Evolutionary conservation across 345 rosid species (phyloP), one percentile per base, ranked within the genome.

Genomic region (Cardamine resedifolia): DNA sequence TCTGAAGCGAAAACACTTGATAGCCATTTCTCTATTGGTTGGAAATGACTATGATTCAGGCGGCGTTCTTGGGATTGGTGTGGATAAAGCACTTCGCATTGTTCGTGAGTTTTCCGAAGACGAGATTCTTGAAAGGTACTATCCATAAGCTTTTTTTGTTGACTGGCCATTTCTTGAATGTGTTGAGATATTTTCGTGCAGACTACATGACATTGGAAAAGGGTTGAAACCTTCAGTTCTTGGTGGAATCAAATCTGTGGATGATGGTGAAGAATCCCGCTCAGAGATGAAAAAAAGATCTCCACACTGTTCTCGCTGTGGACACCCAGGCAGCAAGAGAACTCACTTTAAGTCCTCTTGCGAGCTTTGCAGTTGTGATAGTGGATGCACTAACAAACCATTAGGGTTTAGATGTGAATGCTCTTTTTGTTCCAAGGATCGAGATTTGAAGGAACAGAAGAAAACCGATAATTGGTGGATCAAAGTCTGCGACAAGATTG

Each of bases 281-380:
- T 74, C 82, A 33, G 77, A 80, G 70, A 82, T 60, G 76, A 74
- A 65, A 16, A 74, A 47, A 34, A 83, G 82, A 79, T 47, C 68
- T 71, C 79, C 88, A 77, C 99, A 95, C 77, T 91, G 98, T 64
- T 87, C 96, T 52, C 80, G 85, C 56, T 90, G 99, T 81, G 98
- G 99, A 68, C 99, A 95, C 80, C 94, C 90, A 2, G 92, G 96
- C 23, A 86, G 75, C 77, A 90, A 87, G 78, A 86, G 66, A 77
- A 79, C 64, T 27, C 99, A 95, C 79, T 68, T 79, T 31, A 86
- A 81, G 81, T 72, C 81, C 49, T 85, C 85, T 61, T 95, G 99
- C 66, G 80, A 84, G 74, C 73, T 76, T 63, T 95, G 99, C 65
- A 75, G 67, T 34, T 65, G 44, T 72, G 55, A 66, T 30, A 71